phyloP scores from a whole-genome alignment of 2,329 filamentous ascomycete genomes.

The Pestalotiopsis sp. region DNA sequence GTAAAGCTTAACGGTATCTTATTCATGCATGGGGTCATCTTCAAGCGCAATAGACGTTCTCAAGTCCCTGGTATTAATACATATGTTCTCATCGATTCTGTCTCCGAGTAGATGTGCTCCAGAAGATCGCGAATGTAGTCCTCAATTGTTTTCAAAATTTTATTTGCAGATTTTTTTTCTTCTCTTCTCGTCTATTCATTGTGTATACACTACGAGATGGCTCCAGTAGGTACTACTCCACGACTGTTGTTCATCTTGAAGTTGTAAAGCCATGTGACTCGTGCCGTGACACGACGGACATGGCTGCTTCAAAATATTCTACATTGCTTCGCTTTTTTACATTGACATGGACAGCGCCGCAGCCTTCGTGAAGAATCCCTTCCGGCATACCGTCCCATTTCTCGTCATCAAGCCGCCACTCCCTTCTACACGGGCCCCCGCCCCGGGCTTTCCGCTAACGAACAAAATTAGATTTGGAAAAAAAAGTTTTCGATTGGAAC shows the following conservation, averaged over 20 bases:
- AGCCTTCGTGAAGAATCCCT: not conserved
- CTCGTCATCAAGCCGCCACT: not conserved
- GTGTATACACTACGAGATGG: conserved; percentile 9
- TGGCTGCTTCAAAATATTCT: conserved; percentile 15
- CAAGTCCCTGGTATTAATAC: not conserved
- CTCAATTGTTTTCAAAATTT: not conserved
- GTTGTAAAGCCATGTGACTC: conserved; percentile 4
- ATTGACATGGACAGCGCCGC: not conserved
- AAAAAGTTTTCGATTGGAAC: conserved; percentile 5
- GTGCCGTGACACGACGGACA: conserved; percentile 11
- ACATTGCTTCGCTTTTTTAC: conserved; percentile 8
- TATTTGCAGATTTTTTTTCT: conserved; percentile 10
- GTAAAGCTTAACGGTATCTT: no score
- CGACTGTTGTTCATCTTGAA: not conserved
- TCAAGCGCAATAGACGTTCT: no score
- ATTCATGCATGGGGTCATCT: no score
- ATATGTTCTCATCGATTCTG: not conserved
- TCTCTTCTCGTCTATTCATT: conserved; percentile 14
- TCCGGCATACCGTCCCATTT: not conserved
- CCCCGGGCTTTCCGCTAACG: not conserved
- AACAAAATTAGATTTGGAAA: conserved; percentile 15
- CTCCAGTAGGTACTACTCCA: conserved; percentile 6
- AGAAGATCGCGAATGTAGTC: not conserved
- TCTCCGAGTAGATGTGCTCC: not conserved
- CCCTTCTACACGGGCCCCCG: not conserved